Base-by-base conservation (phyloP, 805 yeast species). In the Komagataella mondaviorum region DNA sequence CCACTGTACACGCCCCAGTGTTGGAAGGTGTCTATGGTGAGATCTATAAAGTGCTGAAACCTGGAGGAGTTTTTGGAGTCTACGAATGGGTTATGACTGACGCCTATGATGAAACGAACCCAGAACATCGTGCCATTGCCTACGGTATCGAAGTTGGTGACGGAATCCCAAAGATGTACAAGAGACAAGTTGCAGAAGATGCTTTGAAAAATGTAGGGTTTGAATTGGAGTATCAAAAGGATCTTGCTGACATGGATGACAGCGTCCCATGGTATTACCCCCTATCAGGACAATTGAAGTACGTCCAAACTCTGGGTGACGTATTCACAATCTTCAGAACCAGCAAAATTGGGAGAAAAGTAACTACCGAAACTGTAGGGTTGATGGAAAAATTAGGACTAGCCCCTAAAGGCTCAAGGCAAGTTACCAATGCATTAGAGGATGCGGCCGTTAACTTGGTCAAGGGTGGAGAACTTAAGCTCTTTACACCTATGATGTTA, bases 41-140 rank as follows among this genome's bases (percentile, higher is more conserved):
- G 74, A 91, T 91, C 63, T 93, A 80, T 80, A 88, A 88, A 66
- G 96, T 88, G 16, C 78, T 91, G 69, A 93, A 93, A 72, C 98
- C 99, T 60, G 98, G 98, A 64, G 99, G 99, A 68, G 80, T 76
- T 49, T 93, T 93, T 59, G 99, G 97, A 66, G 98, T 93, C 51
- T 93, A 93, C 73, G 99, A 93, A 72, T 93, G 99, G 99, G 98
- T 93, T 57, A 86, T 93, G 96, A 93, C 98, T 55, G 96, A 89
- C 62, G 76, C 72, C 49, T 93, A 88, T 67, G 98, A 93, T 66
- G 95, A 86, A 71, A 70, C 69, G 53, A 88, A 88, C 69, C 79
- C 81, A 60, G 90, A 81, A 68, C 99, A 93, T 72, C 86, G 96
- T 71, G 85, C 84, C 65, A 87, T 93, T 57, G 93, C 96, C 36